phyloP scores from a whole-genome alignment of 73 alveolate species.

The Symbiodinium natans region DNA sequence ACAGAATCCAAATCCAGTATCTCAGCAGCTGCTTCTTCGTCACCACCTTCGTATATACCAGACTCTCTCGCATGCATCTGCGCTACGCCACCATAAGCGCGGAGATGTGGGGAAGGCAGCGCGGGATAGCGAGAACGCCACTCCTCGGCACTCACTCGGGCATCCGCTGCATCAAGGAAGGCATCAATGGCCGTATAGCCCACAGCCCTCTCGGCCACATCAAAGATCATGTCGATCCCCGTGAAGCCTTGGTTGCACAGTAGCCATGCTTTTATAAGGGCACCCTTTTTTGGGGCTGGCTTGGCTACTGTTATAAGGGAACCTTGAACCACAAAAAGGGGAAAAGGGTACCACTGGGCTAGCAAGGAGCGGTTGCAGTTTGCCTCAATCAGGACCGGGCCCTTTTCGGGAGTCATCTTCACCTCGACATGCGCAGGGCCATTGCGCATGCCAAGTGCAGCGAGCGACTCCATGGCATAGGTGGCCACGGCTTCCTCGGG shows the following conservation, averaged over 20 bases:
- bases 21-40: conserved; percentile 1
- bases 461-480: neutral
- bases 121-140: neutral
- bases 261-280: no score
- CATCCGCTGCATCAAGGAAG: neutral
- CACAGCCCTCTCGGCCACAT: neutral
- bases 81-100: neutral
- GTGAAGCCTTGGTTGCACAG: no score
- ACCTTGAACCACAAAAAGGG: no score
- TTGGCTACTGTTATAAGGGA: no score
- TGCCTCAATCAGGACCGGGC: conserved; percentile 6
- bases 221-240: neutral
- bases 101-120: neutral
- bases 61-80: neutral
- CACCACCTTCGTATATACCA: neutral
- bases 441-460: conserved; percentile 20
- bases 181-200: neutral
- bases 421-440: conserved; percentile 21
- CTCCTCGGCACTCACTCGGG: neutral
- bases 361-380: neutral
- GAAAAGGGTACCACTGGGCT: no score
- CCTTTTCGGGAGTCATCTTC: neutral
- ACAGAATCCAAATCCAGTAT: neutral
- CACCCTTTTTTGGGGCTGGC: no score
- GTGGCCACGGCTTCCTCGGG: neutral